Percentiles rank a stretch among this genome's conserved stretches.
Conservation (phyloP, 164 flowering plant species). For the Magnolia officinalis region DNA sequence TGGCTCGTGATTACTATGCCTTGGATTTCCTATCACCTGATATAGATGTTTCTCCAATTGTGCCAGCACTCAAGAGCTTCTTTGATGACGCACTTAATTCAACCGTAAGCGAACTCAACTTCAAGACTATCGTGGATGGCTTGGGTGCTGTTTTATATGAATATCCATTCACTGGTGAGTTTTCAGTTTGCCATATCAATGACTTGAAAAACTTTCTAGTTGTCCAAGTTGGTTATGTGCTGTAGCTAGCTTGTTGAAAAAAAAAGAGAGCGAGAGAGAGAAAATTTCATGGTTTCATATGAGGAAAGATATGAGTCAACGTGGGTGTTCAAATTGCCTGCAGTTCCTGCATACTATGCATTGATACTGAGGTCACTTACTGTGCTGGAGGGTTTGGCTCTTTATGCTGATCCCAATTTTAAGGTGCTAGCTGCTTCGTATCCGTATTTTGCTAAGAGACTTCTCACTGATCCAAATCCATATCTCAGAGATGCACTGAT, state of each 20-base stretch:
- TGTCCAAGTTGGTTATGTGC: conserved; percentile 1
- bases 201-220: conserved; percentile 3
- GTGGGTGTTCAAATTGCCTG: conserved; percentile 25
- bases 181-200: background rate
- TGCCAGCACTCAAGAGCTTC: conserved; percentile 84
- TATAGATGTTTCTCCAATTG: conserved; percentile 93
- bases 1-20: conserved; percentile 97
- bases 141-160: conserved; percentile 85
- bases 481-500: conserved; percentile 97
- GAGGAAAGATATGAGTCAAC: conserved; percentile 12
- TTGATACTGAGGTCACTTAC: conserved; percentile 96
- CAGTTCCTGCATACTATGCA: conserved; percentile 98
- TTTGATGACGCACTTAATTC: conserved; percentile 90
- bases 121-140: conserved; percentile 93
- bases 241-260: background rate
- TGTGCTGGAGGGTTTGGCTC: conserved; percentile 94
- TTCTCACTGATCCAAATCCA: conserved; percentile 96
- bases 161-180: conserved; percentile 91
- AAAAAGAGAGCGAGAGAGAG: no score
- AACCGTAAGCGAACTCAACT: conserved; percentile 92
- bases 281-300: background rate
- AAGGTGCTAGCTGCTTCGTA: conserved; percentile 98
- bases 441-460: conserved; percentile 99
- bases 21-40: conserved; percentile 85
- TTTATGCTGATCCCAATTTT: conserved; percentile 95